Evolutionary conservation across 257 asterid genomes (phyloP).

Genomic region (Capsicum baccatum): DNA sequence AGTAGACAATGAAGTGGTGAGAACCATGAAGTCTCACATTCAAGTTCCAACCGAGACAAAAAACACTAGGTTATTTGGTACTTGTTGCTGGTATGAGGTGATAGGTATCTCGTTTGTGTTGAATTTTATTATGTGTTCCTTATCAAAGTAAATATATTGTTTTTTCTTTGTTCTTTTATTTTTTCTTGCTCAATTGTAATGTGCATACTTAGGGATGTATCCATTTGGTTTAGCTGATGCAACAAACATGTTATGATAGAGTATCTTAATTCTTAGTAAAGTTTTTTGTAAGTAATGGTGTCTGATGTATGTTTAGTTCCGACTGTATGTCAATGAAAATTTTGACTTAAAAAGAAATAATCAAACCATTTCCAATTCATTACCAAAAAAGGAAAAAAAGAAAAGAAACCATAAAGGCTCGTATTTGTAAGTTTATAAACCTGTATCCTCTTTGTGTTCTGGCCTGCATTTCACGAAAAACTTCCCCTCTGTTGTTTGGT

Average conservation of each 20-base stretch:
- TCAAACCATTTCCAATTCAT: not conserved
- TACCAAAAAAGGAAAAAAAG: not conserved
- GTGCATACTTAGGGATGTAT: not conserved
- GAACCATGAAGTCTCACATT: no score
- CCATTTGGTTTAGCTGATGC: not conserved
- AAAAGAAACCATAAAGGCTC: not conserved
- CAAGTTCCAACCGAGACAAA: no score
- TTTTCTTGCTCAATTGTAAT: not conserved
- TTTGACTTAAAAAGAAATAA: not conserved
- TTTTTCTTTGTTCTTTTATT: not conserved
- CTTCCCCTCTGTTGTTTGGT: not conserved
- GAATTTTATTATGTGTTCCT: not conserved
- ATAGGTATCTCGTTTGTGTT: not conserved
- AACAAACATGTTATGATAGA: not conserved
- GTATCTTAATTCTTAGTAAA: not conserved
- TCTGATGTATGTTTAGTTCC: not conserved
- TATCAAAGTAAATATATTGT: not conserved
- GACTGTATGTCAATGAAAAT: not conserved
- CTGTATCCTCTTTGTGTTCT: slow-evolving; percentile 1
- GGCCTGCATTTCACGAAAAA: not conserved
- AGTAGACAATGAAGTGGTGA: no score
- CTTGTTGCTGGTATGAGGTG: no score
- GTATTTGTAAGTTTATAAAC: not conserved
- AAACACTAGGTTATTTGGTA: no score
- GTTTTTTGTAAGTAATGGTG: not conserved